These are phyloP conservation scores for Hyphopichia fennica DNA, from an alignment of 1,139 yeast species.

Conservation along the genomic window DNA sequence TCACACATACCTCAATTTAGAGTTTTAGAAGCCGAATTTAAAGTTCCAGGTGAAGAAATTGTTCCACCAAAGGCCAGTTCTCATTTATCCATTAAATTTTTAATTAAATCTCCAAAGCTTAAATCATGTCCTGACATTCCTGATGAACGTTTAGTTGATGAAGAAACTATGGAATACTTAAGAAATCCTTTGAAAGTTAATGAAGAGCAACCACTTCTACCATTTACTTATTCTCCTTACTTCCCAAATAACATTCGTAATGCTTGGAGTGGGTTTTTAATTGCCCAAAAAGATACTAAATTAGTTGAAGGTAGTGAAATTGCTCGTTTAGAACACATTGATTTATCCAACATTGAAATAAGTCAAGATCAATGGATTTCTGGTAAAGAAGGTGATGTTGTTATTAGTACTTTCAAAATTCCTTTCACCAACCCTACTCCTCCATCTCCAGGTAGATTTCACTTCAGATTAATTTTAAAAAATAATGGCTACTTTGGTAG, in stretches of 20 bases:
- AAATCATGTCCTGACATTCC: constrained; percentile 56
- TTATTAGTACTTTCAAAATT: constrained; percentile 70
- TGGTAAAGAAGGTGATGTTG: constrained; percentile 45
- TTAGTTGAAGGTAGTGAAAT: constrained; percentile 66
- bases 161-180: constrained; percentile 62
- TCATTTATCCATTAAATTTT: constrained; percentile 72
- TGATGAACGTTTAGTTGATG: constrained; percentile 36
- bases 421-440: constrained; percentile 77
- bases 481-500: constrained; percentile 70
- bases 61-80: constrained; percentile 77
- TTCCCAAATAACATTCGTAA: constrained; percentile 60
- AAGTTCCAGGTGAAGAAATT: constrained; percentile 82
- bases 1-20: constrained; percentile 67
- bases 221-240: constrained; percentile 66
- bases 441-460: constrained; percentile 55
- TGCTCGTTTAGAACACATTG: constrained; percentile 51
- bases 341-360: constrained; percentile 55
- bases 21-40: constrained; percentile 69
- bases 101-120: constrained; percentile 69
- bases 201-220: constrained; percentile 64
- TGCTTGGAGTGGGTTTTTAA: constrained; percentile 68
- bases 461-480: constrained; percentile 64
- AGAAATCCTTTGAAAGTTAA: constrained; percentile 72
- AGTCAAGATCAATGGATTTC: constrained; percentile 48
- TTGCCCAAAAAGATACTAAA: constrained; percentile 74